Evolutionary conservation across 306 rosid genomes (phyloP), one percentile per base, ranked within the genome.

Genomic region (Cucurbita maxima): DNA sequence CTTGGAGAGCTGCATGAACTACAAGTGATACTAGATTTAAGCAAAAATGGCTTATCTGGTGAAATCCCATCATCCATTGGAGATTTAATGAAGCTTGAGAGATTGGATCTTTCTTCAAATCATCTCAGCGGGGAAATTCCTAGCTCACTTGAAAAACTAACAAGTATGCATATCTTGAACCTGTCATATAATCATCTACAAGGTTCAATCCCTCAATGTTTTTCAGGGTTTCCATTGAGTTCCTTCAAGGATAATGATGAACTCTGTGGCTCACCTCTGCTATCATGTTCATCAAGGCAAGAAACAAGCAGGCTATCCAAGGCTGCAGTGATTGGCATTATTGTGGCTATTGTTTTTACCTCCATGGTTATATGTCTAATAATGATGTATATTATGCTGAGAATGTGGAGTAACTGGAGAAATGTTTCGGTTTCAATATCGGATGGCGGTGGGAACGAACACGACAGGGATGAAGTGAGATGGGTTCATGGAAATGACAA

Each of bases 381-480:
- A 47, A 78, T 94, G 90, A 9, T 91, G 76, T 91, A 86, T 75
- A 76, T 82, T n/a, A 91, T 94, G 99, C 80, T 87, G 66, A 89
- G 92, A 76, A 94, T 94, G n/a, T 94, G 97, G 97, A 84, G 90
- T 80, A 86, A 87, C 19, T 94, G 99, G 19, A 89, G 92, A 84
- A 78, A 81, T 79, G 91, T 87, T 48, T 67, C 89, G 0, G 83
- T 89, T 75, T 85, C 96, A 38, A 94, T 79, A 76, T 77, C 83
- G 20, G 92, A 87, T 3, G 84, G 86, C 54, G 82, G 83, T 50
- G 88, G 82, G 16, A 73, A 80, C 43, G 78, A 45, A 45, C 73
- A 43, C 14, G 73, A 22, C 5, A 69, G 25, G 48, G 57, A 84
- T 69, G 93, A 79, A 13, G 79, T 62, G 71, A 85, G 72, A 80